Evolutionary conservation across 176 grass and related monocot genomes (phyloP).

Genomic region (bread wheat (Triticum aestivum)): DNA sequence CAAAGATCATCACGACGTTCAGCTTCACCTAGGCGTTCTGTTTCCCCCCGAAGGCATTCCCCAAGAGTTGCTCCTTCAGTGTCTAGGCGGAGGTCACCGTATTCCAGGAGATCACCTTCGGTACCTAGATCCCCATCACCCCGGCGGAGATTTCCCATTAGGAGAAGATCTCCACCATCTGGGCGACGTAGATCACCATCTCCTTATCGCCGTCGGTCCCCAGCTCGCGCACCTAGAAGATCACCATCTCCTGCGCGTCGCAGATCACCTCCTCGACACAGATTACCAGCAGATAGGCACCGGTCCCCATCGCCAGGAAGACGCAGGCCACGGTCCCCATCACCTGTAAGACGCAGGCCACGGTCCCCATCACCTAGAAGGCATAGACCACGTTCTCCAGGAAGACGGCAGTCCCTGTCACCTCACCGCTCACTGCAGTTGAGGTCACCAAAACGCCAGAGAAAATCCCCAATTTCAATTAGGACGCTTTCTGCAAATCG

Average conservation of each 20-base stretch:
- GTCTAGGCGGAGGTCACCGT: constrained; percentile 53
- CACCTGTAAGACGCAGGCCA: constrained; percentile 25
- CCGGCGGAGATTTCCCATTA: constrained; percentile 35
- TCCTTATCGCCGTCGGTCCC: constrained; percentile 45
- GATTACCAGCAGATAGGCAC: constrained; percentile 31
- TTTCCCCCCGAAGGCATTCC: constrained; percentile 62
- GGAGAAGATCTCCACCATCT: constrained; percentile 58
- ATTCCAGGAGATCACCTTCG: constrained; percentile 50
- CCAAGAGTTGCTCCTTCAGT: constrained; percentile 39
- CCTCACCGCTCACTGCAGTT: constrained; percentile 2
- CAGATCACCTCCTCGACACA: constrained; percentile 50
- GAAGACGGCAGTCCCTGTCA: constrained; percentile 28
- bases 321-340: constrained; percentile 46
- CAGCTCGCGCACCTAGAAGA: constrained; percentile 44
- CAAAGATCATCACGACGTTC: constrained; percentile 43
- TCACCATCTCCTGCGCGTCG: constrained; percentile 55
- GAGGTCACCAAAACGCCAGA: constrained; percentile 42
- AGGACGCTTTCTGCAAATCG: constrained; percentile 42
- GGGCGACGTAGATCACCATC: constrained; percentile 53
- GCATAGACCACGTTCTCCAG: constrained; percentile 38
- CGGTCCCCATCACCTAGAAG: constrained; percentile 35
- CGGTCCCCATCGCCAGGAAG: constrained; percentile 33
- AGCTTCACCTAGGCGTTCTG: constrained; percentile 50
- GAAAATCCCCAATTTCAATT: constrained; percentile 43
- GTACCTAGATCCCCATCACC: constrained; percentile 50